These are phyloP conservation scores for Nemania sp. DNA, from an alignment of 2,329 filamentous ascomycete species.

Conservation along the genomic window DNA sequence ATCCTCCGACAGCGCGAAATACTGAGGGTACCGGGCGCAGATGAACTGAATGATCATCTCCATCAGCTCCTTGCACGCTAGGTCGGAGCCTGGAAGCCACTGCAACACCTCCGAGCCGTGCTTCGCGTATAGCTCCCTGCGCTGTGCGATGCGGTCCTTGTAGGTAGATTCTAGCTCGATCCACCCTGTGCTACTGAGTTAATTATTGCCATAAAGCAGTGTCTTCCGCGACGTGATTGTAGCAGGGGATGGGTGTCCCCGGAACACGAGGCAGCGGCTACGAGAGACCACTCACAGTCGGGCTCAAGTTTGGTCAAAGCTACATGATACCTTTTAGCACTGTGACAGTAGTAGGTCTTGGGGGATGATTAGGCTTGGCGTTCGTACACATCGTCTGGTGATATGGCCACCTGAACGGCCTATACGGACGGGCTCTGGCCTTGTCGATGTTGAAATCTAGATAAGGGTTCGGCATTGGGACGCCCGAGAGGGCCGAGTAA, in stretches of 20 bases:
- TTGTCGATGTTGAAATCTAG: slow-evolving; percentile 68
- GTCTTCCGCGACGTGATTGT: too few relatives aligned
- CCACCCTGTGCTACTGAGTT: neutral
- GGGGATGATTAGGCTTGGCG: neutral
- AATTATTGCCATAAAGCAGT: neutral
- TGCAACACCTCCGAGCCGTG: slow-evolving; percentile 69
- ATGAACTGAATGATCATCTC: slow-evolving; percentile 83
- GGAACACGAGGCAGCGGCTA: too few relatives aligned
- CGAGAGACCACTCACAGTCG: slow-evolving; percentile 53
- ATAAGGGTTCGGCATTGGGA: slow-evolving; percentile 70
- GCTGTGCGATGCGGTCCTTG: slow-evolving; percentile 66
- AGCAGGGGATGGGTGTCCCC: too few relatives aligned
- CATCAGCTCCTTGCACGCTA: slow-evolving; percentile 85
- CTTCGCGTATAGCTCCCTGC: slow-evolving; percentile 65
- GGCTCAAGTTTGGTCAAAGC: slow-evolving; percentile 77
- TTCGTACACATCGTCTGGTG: slow-evolving; percentile 88
- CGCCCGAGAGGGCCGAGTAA: slow-evolving; percentile 74
- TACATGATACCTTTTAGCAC: slow-evolving; percentile 42
- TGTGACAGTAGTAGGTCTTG: neutral
- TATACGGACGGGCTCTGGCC: slow-evolving; percentile 74
- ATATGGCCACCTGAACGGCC: slow-evolving; percentile 82
- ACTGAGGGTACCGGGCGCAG: slow-evolving; percentile 75
- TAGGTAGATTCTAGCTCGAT: slow-evolving; percentile 56
- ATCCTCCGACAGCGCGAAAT: slow-evolving; percentile 65
- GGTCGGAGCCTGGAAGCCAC: slow-evolving; percentile 72